Base-by-base conservation (phyloP, 1,139 yeast genomes). In the Scheffersomyces segobiensis region DNA sequence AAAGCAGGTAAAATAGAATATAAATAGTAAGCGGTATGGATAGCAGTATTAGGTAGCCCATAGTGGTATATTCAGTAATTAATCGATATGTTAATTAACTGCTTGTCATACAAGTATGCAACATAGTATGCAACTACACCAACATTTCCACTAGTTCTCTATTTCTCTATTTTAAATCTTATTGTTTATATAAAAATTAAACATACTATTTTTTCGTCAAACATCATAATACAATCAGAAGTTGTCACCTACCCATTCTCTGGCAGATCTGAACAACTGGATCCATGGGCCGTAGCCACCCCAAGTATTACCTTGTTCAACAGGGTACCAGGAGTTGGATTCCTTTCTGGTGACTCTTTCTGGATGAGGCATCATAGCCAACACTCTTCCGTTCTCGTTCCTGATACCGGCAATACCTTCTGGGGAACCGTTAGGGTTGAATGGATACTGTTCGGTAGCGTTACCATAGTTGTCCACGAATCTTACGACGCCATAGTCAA, bases 361-460 rank as follows among this genome's bases (percentile, higher is more conserved):
- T 26, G 99, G 99, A 73, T 96, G 99, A 53, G 99, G 99, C 99
- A 96, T 96, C 93, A 96, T 87, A 3, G 98, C 98, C 69, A 96
- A 81, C 4, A 96, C 98, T 74, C 99, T 87, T 65, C 99, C 99
- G 70, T 91, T 91, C 58, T 90, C 91, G 55, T 95, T 87, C 63
- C 90, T 83, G 61, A 96, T 86, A 81, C 98, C 99, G 52, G 98
- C 91, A 69, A 96, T 91, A 76, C 97, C 98, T 57, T 84, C 85
- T 53, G 96, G 92, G 21, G 98, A 91, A 50, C 99, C 99, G 75
- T 96, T 96, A 59, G 99, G 99, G 80, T 95, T 95, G 79, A 82
- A 90, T 64, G 99, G 99, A 72, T 90, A 95, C 67, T 80, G 82
- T 71, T 87, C 89, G 49, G 99, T 91, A 50, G 83, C 83, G 59